phyloP scores from a whole-genome alignment of 768 basidiomycete genomes.

The Tylopilus subfusipes region DNA sequence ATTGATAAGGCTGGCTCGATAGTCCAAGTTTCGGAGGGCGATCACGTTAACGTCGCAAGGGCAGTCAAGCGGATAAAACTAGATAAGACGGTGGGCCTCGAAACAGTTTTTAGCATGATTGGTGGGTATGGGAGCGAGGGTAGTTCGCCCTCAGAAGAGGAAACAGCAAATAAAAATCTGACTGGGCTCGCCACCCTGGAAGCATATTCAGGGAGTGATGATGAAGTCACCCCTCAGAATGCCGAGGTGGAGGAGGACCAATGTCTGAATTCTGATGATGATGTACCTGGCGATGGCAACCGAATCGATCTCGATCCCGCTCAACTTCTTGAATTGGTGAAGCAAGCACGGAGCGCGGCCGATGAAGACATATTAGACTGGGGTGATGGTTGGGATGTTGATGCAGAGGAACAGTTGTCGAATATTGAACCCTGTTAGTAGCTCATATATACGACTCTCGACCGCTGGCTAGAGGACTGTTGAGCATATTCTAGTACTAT shows the following conservation, averaged over 20 bases:
- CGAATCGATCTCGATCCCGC: slow-evolving; percentile 21
- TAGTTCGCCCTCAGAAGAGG: slow-evolving; percentile 35
- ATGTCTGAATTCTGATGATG: slow-evolving; percentile 11
- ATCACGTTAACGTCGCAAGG: slow-evolving; percentile 30
- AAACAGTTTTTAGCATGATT: slow-evolving; percentile 54
- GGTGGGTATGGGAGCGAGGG: slow-evolving; percentile 58
- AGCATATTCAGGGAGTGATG: slow-evolving; percentile 24
- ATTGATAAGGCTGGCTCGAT: slow-evolving; percentile 51
- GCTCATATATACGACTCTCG: neutral
- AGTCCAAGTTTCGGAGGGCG: slow-evolving; percentile 7
- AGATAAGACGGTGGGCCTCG: slow-evolving; percentile 47
- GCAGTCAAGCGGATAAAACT: slow-evolving; percentile 56
- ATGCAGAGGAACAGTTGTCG: slow-evolving; percentile 7
- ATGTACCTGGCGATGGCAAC: slow-evolving; percentile 7
- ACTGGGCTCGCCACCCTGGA: slow-evolving; percentile 23
- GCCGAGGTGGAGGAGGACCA: slow-evolving; percentile 15
- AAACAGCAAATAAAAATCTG: neutral
- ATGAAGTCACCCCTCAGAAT: neutral
- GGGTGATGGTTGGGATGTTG: slow-evolving; percentile 30
- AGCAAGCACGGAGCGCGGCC: slow-evolving; percentile 19
- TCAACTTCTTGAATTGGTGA: slow-evolving; percentile 22
- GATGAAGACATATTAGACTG: slow-evolving; percentile 32
- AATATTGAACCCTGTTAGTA: neutral
- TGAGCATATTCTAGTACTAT: slow-evolving; percentile 1
- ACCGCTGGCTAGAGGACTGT: neutral